These are phyloP conservation scores for Penicillium desertorum DNA, from an alignment of 495 filamentous ascomycete genomes.

Conservation along the genomic window DNA sequence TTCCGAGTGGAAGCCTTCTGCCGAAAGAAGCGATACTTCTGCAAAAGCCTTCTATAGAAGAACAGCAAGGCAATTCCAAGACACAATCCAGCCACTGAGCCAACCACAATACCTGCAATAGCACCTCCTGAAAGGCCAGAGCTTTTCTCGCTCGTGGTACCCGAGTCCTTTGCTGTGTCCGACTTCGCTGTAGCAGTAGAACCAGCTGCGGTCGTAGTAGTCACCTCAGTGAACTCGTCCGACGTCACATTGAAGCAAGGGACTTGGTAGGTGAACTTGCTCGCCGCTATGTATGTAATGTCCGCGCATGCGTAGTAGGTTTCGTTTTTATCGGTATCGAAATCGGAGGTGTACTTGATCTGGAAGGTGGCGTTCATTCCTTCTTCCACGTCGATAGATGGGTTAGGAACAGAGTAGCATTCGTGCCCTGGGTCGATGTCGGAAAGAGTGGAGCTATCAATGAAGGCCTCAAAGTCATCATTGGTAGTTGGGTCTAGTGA, in stretches of 20 bases:
- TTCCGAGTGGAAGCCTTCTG: background rate
- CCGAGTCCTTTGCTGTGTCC: background rate
- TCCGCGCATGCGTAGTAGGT: conserved; percentile 55
- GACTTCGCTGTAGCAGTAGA: conserved; percentile 7
- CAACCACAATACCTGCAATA: conserved; percentile 51
- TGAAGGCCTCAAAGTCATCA: conserved; percentile 43
- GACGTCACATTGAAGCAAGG: conserved; percentile 53
- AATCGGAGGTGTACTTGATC: conserved; percentile 47
- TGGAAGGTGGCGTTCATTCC: conserved; percentile 55
- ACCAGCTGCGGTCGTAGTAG: conserved; percentile 5
- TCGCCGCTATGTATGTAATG: conserved; percentile 45
- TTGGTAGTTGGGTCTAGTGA: conserved; percentile 40
- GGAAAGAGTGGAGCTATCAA: conserved; percentile 25
- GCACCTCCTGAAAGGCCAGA: conserved; percentile 41
- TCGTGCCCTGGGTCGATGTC: conserved; percentile 49
- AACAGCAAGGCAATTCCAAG: conserved; percentile 19
- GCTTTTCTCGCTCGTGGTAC: background rate
- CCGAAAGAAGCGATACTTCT: background rate
- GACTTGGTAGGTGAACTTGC: conserved; percentile 38
- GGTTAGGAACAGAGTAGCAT: conserved; percentile 48
- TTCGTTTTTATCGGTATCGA: conserved; percentile 44
- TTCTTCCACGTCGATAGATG: conserved; percentile 33
- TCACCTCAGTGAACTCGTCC: conserved; percentile 14
- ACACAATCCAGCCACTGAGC: conserved; percentile 38
- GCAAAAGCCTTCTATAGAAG: background rate